A percentile compares a stretch with the other conserved stretches of the same genome.
These are phyloP conservation scores for Gymnopilus dilepis DNA, from an alignment of 768 basidiomycete species.

Conservation along the genomic window DNA sequence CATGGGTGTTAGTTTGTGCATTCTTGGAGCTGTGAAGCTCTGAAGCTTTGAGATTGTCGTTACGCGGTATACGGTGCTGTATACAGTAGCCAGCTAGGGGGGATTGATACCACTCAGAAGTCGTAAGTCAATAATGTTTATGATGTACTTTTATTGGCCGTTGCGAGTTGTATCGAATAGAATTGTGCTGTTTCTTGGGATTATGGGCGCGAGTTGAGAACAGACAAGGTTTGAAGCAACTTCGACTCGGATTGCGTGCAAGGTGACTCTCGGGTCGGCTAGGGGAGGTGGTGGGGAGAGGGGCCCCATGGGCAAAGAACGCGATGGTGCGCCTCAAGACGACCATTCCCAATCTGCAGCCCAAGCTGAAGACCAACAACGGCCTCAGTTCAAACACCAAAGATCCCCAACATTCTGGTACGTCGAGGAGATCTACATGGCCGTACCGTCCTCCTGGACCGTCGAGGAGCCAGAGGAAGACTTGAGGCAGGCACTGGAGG, in stretches of 20 bases:
- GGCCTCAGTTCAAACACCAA: not conserved
- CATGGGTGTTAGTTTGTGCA: too few relatives aligned
- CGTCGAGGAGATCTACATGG: constrained; percentile 57
- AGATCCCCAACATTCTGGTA: constrained; percentile 55
- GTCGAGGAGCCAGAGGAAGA: constrained; percentile 22
- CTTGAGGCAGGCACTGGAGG: not conserved
- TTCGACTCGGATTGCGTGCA: too few relatives aligned
- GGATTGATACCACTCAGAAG: too few relatives aligned
- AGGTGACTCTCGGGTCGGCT: constrained; percentile 4
- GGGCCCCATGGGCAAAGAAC: constrained; percentile 8
- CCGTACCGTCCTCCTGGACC: constrained; percentile 57
- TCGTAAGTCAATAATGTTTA: too few relatives aligned
- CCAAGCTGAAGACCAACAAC: not conserved
- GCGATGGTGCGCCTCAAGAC: constrained; percentile 3
- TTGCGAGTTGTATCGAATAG: too few relatives aligned
- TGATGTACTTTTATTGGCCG: too few relatives aligned
- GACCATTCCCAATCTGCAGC: not conserved
- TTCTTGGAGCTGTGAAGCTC: constrained; percentile 15
- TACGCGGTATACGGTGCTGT: too few relatives aligned
- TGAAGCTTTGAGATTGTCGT: not conserved
- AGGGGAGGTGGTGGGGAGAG: constrained; percentile 23
- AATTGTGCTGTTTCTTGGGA: too few relatives aligned
- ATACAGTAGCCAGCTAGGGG: too few relatives aligned
- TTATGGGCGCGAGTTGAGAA: too few relatives aligned
- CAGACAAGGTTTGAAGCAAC: too few relatives aligned